Conservation (phyloP, 768 basidiomycete species). For the Leucocoprinus leucothites region DNA sequence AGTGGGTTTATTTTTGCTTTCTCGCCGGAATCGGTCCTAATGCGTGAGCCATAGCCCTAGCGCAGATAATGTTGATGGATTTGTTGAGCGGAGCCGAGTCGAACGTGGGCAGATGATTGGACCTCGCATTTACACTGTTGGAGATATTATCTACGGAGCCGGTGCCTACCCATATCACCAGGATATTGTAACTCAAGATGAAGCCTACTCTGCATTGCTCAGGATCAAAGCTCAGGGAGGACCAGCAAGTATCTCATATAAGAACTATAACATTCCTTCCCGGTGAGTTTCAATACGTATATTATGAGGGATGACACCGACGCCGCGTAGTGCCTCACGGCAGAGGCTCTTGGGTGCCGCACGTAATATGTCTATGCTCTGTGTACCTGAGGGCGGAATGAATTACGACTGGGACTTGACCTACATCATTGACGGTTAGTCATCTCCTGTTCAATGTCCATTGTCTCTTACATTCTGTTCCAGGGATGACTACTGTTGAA, state of each 20-base stretch:
- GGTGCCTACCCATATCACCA: slow-evolving; percentile 46
- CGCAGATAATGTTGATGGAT: slow-evolving; percentile 56
- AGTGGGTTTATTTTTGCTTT: slow-evolving; percentile 40
- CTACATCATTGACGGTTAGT: slow-evolving; percentile 71
- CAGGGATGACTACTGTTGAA: slow-evolving; percentile 77
- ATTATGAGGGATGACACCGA: background rate
- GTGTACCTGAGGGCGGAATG: slow-evolving; percentile 78
- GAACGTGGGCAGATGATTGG: slow-evolving; percentile 69
- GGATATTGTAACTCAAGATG: slow-evolving; percentile 57
- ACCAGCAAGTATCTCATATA: slow-evolving; percentile 67
- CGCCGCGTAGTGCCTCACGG: slow-evolving; percentile 51
- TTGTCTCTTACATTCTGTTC: background rate
- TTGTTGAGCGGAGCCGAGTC: slow-evolving; percentile 62
- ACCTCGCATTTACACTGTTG: slow-evolving; percentile 71
- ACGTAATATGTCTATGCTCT: slow-evolving; percentile 61
- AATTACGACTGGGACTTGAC: slow-evolving; percentile 78
- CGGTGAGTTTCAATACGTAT: slow-evolving; percentile 35
- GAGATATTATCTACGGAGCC: slow-evolving; percentile 61
- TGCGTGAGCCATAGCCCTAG: slow-evolving; percentile 50
- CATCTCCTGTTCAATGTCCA: background rate
- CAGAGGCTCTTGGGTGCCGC: slow-evolving; percentile 64
- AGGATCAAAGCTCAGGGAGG: slow-evolving; percentile 75
- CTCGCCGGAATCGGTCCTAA: background rate
- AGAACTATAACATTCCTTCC: slow-evolving; percentile 72
- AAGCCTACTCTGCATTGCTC: slow-evolving; percentile 62